Percentiles rank a stretch among this genome's conserved stretches.
These are phyloP conservation scores for Mycena sp. DNA, from an alignment of 1,284 basidiomycete species.

Conservation along the genomic window DNA sequence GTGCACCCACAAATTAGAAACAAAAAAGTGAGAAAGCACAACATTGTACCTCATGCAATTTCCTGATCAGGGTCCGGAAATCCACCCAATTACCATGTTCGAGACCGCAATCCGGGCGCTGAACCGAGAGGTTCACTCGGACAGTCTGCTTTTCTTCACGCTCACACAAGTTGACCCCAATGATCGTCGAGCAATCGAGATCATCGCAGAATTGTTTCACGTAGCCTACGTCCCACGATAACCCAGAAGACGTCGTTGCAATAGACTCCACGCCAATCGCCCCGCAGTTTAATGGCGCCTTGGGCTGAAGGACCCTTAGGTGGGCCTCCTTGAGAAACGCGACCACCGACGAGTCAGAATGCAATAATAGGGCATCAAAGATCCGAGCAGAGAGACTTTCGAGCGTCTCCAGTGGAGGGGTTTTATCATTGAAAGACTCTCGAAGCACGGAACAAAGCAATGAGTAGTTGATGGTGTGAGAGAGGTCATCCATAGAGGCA, in stretches of 20 bases:
- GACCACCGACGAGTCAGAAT: constrained; percentile 9
- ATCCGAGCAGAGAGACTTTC: constrained; percentile 55
- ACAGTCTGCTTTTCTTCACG: constrained; percentile 75
- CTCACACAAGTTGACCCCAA: constrained; percentile 83
- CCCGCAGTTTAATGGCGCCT: constrained; percentile 63
- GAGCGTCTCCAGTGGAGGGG: constrained; percentile 47
- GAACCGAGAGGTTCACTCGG: constrained; percentile 64
- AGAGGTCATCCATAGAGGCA: constrained; percentile 65
- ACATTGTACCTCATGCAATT: constrained; percentile 42
- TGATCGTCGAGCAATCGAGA: constrained; percentile 66
- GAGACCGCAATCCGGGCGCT: constrained; percentile 34
- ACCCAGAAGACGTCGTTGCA: constrained; percentile 38
- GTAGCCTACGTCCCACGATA: constrained; percentile 34
- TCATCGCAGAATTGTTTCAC: constrained; percentile 55
- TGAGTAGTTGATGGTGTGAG: constrained; percentile 71
- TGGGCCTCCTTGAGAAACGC: constrained; percentile 34
- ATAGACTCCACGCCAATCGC: constrained; percentile 54
- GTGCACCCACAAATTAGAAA: constrained; percentile 8
- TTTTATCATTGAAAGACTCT: constrained; percentile 19
- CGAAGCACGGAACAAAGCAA: constrained; percentile 33
- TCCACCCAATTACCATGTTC: constrained; percentile 36
- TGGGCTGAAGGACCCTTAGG: constrained; percentile 58
- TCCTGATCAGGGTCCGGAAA: constrained; percentile 41
- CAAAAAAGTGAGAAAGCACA: not conserved
- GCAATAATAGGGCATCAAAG: constrained; percentile 50